These are phyloP conservation scores for Chenopodium formosanum DNA, from an alignment of 148 eudicot species.

Conservation along the genomic window DNA sequence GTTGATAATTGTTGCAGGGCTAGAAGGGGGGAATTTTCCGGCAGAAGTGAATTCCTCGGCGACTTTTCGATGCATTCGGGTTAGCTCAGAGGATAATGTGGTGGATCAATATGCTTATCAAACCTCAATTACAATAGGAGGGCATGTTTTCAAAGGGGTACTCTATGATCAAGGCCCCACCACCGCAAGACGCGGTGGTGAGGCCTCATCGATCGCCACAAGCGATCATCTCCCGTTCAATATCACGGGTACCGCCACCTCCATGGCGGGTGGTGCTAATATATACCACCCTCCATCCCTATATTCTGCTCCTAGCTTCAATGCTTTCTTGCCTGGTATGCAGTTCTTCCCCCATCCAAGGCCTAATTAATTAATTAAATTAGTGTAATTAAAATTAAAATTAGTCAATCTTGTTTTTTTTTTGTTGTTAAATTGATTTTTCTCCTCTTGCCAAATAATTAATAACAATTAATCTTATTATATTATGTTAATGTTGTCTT, in stretches of 20 bases:
- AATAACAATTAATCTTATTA: background rate
- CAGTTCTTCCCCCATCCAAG: constrained; percentile 67
- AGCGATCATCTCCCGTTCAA: constrained; percentile 31
- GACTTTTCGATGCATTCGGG: constrained; percentile 56
- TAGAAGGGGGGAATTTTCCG: constrained; percentile 49
- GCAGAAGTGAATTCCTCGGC: constrained; percentile 56
- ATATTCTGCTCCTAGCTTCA: constrained; percentile 39
- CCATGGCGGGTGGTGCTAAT: constrained; percentile 25
- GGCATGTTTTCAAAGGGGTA: constrained; percentile 76
- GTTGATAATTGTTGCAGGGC: constrained; percentile 29
- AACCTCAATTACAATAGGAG: constrained; percentile 59
- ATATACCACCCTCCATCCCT: constrained; percentile 31
- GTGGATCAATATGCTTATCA: constrained; percentile 81
- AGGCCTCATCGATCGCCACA: constrained; percentile 41
- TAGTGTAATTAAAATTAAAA: background rate
- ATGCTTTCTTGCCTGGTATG: constrained; percentile 54
- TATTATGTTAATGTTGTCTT: constrained; percentile 20
- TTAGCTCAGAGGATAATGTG: constrained; percentile 57
- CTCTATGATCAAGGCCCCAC: constrained; percentile 75
- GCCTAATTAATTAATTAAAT: constrained; percentile 17
- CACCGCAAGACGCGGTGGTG: constrained; percentile 26
- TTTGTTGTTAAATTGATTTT: background rate
- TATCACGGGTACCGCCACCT: constrained; percentile 11
- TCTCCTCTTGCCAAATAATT: background rate
- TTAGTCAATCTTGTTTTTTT: background rate